A percentile compares a stretch with the other conserved stretches of the same genome.
Conservation (phyloP, 176 grass and related monocot genomes). For the Rhynchospora pubera region DNA sequence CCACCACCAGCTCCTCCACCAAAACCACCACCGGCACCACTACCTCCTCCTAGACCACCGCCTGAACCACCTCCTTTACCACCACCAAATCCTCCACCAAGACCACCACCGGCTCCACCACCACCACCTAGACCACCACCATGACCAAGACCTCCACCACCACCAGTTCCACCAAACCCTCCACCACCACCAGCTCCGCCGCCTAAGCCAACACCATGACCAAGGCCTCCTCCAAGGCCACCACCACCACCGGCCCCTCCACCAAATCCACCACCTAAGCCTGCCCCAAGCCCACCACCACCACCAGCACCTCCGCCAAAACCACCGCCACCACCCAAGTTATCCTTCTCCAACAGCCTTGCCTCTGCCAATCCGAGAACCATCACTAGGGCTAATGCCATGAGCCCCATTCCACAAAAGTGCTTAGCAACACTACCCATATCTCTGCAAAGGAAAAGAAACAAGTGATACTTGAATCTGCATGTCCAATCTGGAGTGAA, state of each 20-base stretch:
- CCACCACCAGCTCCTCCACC: constrained; percentile 33
- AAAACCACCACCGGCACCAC: constrained; percentile 11
- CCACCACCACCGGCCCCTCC: constrained; percentile 24
- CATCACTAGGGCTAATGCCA: constrained; percentile 27
- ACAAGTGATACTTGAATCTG: constrained; percentile 8
- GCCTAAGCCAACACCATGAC: constrained; percentile 13
- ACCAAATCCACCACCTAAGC: constrained; percentile 30
- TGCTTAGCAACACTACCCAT: constrained; percentile 30
- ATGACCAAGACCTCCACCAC: constrained; percentile 18
- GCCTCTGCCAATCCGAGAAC: constrained; percentile 33
- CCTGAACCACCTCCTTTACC: not conserved
- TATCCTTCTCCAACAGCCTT: constrained; percentile 51
- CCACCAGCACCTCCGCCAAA: constrained; percentile 36
- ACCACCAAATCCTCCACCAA: constrained; percentile 8
- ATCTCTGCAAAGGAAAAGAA: not conserved
- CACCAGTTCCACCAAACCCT: constrained; percentile 11
- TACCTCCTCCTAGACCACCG: constrained; percentile 17
- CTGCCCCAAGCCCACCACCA: constrained; percentile 30
- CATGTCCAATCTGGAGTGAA: constrained; percentile 14
- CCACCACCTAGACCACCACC: constrained; percentile 19
- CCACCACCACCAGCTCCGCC: constrained; percentile 13
- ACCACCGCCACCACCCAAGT: constrained; percentile 34
- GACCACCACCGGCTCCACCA: constrained; percentile 27
- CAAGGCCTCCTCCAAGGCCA: constrained; percentile 20
- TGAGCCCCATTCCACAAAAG: constrained; percentile 15